Evolutionary conservation across 352 stramenopile genomes (phyloP).

Genomic region (Pythium oligandrum): DNA sequence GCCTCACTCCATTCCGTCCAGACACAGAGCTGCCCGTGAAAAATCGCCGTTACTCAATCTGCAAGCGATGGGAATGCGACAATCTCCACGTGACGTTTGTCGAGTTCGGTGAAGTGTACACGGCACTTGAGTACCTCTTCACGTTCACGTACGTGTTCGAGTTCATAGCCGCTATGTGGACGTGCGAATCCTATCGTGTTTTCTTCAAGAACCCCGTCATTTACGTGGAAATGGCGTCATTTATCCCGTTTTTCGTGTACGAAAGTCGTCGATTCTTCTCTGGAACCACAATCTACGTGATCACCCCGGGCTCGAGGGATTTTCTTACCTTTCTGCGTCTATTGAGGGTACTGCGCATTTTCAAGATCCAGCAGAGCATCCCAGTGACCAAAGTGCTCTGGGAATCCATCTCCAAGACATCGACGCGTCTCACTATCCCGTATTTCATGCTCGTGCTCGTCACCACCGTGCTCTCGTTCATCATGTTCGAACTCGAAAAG

Average conservation of each 20-base stretch:
- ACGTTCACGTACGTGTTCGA: constrained; percentile 62
- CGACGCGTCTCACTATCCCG: constrained; percentile 60
- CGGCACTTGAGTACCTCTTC: constrained; percentile 62
- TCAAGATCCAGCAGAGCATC: constrained; percentile 79
- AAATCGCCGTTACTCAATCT: constrained; percentile 44
- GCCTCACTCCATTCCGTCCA: constrained; percentile 42
- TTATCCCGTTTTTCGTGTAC: constrained; percentile 63
- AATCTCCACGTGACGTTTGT: constrained; percentile 69
- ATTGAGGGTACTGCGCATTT: constrained; percentile 60
- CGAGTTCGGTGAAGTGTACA: constrained; percentile 52
- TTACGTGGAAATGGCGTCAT: constrained; percentile 59
- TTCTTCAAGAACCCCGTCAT: constrained; percentile 71
- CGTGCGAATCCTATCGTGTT: constrained; percentile 29
- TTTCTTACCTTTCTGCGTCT: constrained; percentile 55
- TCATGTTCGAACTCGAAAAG: constrained; percentile 80
- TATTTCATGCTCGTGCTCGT: constrained; percentile 80
- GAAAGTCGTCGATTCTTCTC: constrained; percentile 37
- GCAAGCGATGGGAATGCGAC: constrained; percentile 75
- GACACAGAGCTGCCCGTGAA: constrained; percentile 30
- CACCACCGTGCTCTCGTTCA: constrained; percentile 67
- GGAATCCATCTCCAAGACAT: constrained; percentile 83
- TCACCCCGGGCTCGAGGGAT: constrained; percentile 54
- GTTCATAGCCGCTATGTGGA: constrained; percentile 31
- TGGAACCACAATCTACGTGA: constrained; percentile 46
- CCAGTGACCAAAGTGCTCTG: constrained; percentile 71